Conservation (phyloP, 192 early-diverging fungal species). For the Lunasporangiospora selenospora region DNA sequence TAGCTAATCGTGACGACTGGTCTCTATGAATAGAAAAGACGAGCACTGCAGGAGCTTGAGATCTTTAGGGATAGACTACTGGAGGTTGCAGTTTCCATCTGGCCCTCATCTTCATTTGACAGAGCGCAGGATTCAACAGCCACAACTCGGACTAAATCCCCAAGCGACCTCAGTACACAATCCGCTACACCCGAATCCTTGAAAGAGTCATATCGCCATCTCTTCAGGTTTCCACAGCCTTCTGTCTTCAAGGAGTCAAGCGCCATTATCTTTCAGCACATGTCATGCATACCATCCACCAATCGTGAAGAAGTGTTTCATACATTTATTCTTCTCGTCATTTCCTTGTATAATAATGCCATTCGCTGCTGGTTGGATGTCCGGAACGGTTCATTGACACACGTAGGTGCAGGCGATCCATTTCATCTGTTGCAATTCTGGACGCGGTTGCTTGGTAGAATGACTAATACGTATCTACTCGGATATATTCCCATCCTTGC, state of each 20-base stretch:
- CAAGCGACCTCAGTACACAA: neutral
- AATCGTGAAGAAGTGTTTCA: too few relatives aligned
- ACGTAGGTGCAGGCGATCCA: constrained; percentile 28
- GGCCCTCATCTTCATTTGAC: constrained; percentile 5
- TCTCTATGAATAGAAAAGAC: constrained; percentile 59
- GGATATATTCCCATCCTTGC: too few relatives aligned
- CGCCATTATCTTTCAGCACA: too few relatives aligned
- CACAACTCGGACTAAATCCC: neutral
- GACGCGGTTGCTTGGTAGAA: too few relatives aligned
- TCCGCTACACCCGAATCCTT: constrained; percentile 1
- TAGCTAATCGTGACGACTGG: too few relatives aligned
- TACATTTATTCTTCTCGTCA: constrained; percentile 39
- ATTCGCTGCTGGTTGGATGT: constrained; percentile 55
- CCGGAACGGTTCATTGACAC: constrained; percentile 41
- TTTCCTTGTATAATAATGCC: constrained; percentile 50
- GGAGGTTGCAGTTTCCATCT: constrained; percentile 15
- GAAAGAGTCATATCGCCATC: constrained; percentile 22
- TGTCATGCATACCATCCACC: too few relatives aligned
- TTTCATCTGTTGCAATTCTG: too few relatives aligned
- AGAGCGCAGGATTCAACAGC: neutral
- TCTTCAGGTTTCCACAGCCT: constrained; percentile 30
- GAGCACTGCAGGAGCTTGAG: constrained; percentile 52
- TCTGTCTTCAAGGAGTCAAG: too few relatives aligned
- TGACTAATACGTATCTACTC: too few relatives aligned
- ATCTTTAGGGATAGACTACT: constrained; percentile 47